Conservation (phyloP, 768 basidiomycete species). For the Suillus brevipes region DNA sequence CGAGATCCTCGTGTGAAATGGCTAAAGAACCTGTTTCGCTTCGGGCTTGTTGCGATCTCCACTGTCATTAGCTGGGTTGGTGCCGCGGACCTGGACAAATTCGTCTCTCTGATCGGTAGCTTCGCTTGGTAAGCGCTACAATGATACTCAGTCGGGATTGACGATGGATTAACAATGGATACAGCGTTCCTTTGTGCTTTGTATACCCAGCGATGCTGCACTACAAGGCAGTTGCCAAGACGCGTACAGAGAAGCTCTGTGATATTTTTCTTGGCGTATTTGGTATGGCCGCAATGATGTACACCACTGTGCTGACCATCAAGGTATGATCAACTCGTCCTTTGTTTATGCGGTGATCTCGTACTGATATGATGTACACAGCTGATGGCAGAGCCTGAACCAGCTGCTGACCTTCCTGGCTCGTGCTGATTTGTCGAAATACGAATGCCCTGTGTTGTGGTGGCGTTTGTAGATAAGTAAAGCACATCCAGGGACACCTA, state of each 20-base stretch:
- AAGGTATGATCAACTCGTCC: conserved; percentile 46
- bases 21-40: conserved; percentile 92
- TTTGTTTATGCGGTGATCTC: conserved; percentile 3
- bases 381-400: conserved; percentile 61
- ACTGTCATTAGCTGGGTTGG: conserved; percentile 83
- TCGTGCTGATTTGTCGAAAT: conserved; percentile 23
- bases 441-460: neutral
- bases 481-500: neutral
- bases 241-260: conserved; percentile 57
- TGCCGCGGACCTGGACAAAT: conserved; percentile 90
- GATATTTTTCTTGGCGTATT: conserved; percentile 79
- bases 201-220: conserved; percentile 94
- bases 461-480: conserved; percentile 3
- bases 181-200: conserved; percentile 89
- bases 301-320: conserved; percentile 81
- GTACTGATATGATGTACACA: conserved; percentile 27
- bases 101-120: conserved; percentile 89
- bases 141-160: conserved; percentile 3
- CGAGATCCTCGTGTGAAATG: conserved; percentile 81
- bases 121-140: conserved; percentile 80
- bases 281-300: conserved; percentile 68
- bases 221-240: conserved; percentile 81
- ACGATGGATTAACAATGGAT: conserved; percentile 12
- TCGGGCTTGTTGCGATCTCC: conserved; percentile 72
- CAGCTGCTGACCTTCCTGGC: conserved; percentile 40